Evolutionary conservation across 805 yeast species (phyloP).

Genomic region (Zygosaccharomyces siamensis): DNA sequence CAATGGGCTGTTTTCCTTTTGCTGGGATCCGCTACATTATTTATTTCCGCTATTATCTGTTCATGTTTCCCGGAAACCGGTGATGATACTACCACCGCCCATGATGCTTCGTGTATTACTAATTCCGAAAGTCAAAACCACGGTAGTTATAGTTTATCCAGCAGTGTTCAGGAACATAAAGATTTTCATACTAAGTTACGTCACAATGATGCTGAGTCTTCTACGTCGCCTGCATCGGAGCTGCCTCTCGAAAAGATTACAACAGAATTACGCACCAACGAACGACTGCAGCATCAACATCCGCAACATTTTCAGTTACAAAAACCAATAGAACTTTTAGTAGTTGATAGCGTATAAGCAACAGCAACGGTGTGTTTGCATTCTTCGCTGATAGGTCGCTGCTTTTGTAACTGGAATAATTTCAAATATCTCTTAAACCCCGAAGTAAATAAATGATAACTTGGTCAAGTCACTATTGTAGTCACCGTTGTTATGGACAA

Average conservation of each 20-base stretch:
- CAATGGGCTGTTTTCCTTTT: slow-evolving; percentile 41
- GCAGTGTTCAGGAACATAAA: not conserved
- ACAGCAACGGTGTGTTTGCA: not conserved
- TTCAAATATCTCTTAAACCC: not conserved
- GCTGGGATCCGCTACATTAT: slow-evolving; percentile 35
- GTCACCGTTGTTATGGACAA: too few species aligned
- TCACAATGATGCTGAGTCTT: too few species aligned
- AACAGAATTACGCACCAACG: not conserved
- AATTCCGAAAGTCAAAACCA: too few species aligned
- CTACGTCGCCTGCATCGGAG: not conserved
- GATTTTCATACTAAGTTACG: too few species aligned
- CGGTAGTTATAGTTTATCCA: not conserved
- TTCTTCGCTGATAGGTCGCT: not conserved
- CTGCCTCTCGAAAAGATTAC: not conserved
- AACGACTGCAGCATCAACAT: not conserved
- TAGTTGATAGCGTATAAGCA: not conserved
- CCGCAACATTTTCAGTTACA: not conserved
- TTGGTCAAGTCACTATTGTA: too few species aligned
- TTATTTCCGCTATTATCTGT: slow-evolving; percentile 32
- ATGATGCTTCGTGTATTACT: too few species aligned
- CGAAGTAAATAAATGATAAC: too few species aligned
- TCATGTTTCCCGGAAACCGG: slow-evolving; percentile 44
- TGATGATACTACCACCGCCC: slow-evolving; percentile 19
- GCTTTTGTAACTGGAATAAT: not conserved
- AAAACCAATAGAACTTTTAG: not conserved